Percentiles rank a stretch among this genome's conserved stretches.
Evolutionary conservation across 495 filamentous ascomycete genomes (phyloP).

Genomic region (Aspergillus taichungensis): DNA sequence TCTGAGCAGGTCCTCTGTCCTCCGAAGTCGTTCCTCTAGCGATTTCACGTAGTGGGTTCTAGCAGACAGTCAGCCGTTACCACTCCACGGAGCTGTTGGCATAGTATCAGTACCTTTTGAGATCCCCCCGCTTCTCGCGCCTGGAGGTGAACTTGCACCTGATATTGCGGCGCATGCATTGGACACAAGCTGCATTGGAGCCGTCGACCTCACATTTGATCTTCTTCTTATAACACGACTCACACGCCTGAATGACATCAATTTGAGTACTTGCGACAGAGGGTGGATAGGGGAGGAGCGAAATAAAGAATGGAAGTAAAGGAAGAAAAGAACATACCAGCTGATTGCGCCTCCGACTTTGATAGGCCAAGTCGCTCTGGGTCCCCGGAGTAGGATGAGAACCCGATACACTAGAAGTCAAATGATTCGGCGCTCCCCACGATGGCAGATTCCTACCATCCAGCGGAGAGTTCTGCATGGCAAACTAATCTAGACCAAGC

Average conservation of each 20-base stretch:
- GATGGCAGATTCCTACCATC: conserved; percentile 2
- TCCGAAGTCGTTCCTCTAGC: conserved; percentile 77
- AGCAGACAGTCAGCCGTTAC: not conserved
- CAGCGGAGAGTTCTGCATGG: conserved; percentile 10
- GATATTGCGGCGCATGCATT: conserved; percentile 89
- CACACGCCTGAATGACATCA: conserved; percentile 59
- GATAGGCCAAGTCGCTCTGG: conserved; percentile 5
- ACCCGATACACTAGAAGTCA: not conserved
- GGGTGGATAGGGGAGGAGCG: not conserved
- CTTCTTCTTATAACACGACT: conserved; percentile 96
- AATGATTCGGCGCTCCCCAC: conserved; percentile 2
- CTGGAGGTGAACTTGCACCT: conserved; percentile 85
- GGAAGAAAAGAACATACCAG: conserved; percentile 15
- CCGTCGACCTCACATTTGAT: conserved; percentile 92
- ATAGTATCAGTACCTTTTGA: conserved; percentile 60
- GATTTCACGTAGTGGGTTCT: conserved; percentile 90
- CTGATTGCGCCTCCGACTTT: conserved; percentile 14
- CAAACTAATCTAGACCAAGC: not conserved
- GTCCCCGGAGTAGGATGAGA: conserved; percentile 2
- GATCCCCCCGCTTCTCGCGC: conserved; percentile 81
- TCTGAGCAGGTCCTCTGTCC: conserved; percentile 78
- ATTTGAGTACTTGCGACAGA: no score
- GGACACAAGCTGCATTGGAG: conserved; percentile 59
- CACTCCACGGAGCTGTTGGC: not conserved
- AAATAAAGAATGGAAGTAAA: conserved; percentile 2